A percentile compares a stretch with the other conserved stretches of the same genome.
Evolutionary conservation across 106 monocot genomes (phyloP).

Genomic region (Hemerocallis citrina): DNA sequence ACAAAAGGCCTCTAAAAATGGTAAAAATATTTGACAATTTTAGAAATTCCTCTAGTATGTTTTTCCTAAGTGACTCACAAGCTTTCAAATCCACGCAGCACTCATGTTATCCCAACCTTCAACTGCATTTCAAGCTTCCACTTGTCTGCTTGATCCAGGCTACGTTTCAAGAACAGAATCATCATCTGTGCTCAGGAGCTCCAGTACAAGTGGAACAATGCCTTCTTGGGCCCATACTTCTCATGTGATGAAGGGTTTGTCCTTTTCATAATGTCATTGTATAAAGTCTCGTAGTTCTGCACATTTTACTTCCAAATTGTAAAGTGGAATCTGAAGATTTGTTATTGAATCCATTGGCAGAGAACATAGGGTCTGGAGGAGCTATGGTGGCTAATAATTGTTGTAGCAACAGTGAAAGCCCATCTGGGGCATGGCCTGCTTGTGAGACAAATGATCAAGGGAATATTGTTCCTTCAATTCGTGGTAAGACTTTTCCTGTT

Average conservation of each 20-base stretch:
- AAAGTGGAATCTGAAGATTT: not conserved
- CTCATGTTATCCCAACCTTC: constrained; percentile 32
- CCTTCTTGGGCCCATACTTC: constrained; percentile 57
- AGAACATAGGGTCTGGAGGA: constrained; percentile 39
- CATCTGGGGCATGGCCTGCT: constrained; percentile 30
- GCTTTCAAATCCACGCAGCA: constrained; percentile 20
- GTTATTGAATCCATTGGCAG: constrained; percentile 17
- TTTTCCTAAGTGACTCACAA: not conserved
- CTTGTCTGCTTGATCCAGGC: constrained; percentile 37
- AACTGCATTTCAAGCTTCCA: constrained; percentile 39
- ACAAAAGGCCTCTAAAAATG: constrained; percentile 87
- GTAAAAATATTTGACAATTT: constrained; percentile 20
- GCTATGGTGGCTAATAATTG: constrained; percentile 40
- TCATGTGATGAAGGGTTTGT: constrained; percentile 46
- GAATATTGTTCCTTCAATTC: constrained; percentile 51
- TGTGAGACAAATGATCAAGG: constrained; percentile 56
- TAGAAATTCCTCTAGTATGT: not conserved
- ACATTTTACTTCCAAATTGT: not conserved
- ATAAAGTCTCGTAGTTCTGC: not conserved
- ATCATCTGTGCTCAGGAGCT: constrained; percentile 49
- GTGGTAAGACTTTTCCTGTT: constrained; percentile 31
- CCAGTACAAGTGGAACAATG: constrained; percentile 30
- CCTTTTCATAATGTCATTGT: constrained; percentile 2
- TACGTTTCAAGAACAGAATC: constrained; percentile 41
- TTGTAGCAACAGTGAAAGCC: constrained; percentile 55